phyloP scores from a whole-genome alignment of 768 basidiomycete genomes.

The Auricularia auricula-judae region DNA sequence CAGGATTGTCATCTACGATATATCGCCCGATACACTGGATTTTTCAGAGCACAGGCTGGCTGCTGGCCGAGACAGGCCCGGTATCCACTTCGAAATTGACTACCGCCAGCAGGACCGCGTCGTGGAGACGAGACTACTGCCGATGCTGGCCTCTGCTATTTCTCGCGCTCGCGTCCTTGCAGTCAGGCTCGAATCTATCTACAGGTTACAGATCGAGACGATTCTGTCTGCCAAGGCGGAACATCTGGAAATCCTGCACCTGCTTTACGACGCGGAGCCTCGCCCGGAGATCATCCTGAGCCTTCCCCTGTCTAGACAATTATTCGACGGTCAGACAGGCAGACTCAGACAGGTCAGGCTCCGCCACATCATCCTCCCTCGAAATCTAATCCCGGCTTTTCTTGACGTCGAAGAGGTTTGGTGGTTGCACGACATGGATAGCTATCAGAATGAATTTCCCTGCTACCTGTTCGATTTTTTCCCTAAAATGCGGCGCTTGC shows the following conservation, averaged over 20 bases:
- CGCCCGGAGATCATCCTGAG: not conserved
- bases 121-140: not conserved
- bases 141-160: not conserved
- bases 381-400: not conserved
- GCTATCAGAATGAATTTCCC: not conserved
- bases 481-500: not conserved
- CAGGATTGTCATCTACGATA: not conserved
- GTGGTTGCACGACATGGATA: not conserved
- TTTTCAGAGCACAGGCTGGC: not conserved
- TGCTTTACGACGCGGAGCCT: not conserved
- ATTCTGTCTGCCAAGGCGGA: not conserved
- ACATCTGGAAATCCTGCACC: not conserved
- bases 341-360: not conserved
- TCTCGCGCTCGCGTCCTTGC: not conserved
- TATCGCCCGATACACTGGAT: not conserved
- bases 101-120: not conserved
- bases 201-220: not conserved
- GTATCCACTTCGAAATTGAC: not conserved
- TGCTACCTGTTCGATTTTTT: not conserved
- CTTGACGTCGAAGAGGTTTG: not conserved
- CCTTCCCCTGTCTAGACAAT: not conserved
- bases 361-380: not conserved
- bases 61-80: not conserved
- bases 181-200: not conserved
- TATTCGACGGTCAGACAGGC: not conserved